Evolutionary conservation across 495 filamentous ascomycete genomes (phyloP), one percentile per base, ranked within the genome.

Genomic region (Neurospora pannonica): DNA sequence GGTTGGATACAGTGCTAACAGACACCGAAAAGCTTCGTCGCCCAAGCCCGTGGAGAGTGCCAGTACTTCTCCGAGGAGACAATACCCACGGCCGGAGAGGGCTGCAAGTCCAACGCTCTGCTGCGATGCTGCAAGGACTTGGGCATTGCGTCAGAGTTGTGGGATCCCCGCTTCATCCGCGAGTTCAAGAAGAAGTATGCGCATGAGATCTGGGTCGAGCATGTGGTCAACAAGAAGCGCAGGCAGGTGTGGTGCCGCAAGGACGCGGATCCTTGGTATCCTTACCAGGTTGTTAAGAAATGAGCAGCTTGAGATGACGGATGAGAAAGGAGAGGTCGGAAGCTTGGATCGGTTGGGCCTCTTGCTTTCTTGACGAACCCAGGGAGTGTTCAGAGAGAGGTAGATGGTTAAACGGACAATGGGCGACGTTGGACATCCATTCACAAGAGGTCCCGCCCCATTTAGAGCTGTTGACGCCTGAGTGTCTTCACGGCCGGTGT

Each of bases 111-210:
- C 21, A 99, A 98, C 81, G 96, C 96, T 24, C 87, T 99, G 72
- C 93, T 97, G 87, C 92, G 96, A 34, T 97, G 94, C 85, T 98
- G 97, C 85, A 99, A 99, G 84, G 96, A 99, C 82, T 87, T 99
- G 31, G 96, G 96, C 15, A 92, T 99, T 72, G 97, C 94, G 4
- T 94, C 91, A 77, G 96, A 99, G 82, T 85, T 99, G 48, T 99
- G 96, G 96, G 96, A 99, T 84, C 96, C 96, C 70, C 86, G 94
- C 67, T 99, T 90, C 85, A 96, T 98, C 74, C 88, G 91, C 77
- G 82, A 90, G 78, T 86, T 92, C 81, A 91, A 89, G 74, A 86
- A 86, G 78, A 77, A 81, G 74, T 79, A 88, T 73, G 86, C 86
- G 71, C 88, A 92, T 72, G 93, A 97, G 85, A 87, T 91, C 81